phyloP scores from a whole-genome alignment of 805 yeast species.

The Wickerhamomyces xylosicus region DNA sequence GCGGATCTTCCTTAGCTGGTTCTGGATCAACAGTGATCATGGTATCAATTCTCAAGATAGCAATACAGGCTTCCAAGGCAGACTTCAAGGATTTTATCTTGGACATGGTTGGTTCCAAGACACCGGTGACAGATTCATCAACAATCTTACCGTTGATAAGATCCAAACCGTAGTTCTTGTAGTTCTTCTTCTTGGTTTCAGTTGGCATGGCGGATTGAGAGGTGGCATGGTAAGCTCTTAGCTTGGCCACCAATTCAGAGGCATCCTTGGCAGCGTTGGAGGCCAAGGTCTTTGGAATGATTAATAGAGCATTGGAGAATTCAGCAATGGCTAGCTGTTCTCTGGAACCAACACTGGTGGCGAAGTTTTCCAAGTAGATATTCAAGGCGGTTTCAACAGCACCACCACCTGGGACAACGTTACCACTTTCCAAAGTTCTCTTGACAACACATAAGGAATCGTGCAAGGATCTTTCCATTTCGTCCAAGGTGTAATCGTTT shows the following conservation, averaged over 20 bases:
- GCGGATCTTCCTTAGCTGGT: slow-evolving; percentile 84
- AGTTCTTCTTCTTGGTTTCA: slow-evolving; percentile 77
- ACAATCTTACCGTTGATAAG: slow-evolving; percentile 85
- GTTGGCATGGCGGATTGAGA: slow-evolving; percentile 77
- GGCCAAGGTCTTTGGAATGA: slow-evolving; percentile 94
- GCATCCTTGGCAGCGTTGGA: slow-evolving; percentile 97
- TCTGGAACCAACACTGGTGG: slow-evolving; percentile 94
- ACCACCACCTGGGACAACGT: slow-evolving; percentile 98
- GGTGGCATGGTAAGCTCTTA: slow-evolving; percentile 94
- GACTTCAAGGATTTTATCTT: slow-evolving; percentile 89
- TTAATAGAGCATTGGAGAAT: slow-evolving; percentile 81
- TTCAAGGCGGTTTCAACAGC: slow-evolving; percentile 96
- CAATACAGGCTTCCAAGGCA: slow-evolving; percentile 96
- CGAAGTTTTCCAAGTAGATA: slow-evolving; percentile 91
- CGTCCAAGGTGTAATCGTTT: slow-evolving; percentile 90
- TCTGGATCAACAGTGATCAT: slow-evolving; percentile 98
- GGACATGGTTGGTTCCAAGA: slow-evolving; percentile 89
- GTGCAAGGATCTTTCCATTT: slow-evolving; percentile 95
- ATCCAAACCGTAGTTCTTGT: slow-evolving; percentile 89
- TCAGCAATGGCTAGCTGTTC: slow-evolving; percentile 98
- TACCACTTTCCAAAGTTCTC: slow-evolving; percentile 89
- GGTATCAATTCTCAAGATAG: slow-evolving; percentile 94
- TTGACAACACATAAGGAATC: slow-evolving; percentile 92
- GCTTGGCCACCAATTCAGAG: slow-evolving; percentile 85
- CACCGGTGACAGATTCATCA: slow-evolving; percentile 77